These are phyloP conservation scores for Schizophyllum amplum DNA, from an alignment of 1,284 basidiomycete species.

Conservation along the genomic window DNA sequence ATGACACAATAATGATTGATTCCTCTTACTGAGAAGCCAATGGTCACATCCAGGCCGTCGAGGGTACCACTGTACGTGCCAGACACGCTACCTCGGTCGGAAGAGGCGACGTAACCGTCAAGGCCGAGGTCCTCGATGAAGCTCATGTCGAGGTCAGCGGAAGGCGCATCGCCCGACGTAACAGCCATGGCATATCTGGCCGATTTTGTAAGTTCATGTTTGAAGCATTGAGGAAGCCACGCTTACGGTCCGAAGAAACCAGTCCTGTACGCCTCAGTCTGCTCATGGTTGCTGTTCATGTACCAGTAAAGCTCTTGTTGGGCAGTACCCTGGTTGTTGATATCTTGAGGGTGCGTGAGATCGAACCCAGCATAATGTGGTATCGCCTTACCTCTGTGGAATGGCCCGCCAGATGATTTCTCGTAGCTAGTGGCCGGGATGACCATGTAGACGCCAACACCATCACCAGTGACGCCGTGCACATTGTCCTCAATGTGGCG, in stretches of 20 bases:
- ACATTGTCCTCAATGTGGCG: constrained; percentile 36
- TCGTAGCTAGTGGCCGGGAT: constrained; percentile 34
- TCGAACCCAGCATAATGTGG: not conserved
- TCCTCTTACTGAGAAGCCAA: constrained; percentile 31
- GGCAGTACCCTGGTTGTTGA: constrained; percentile 34
- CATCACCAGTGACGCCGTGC: constrained; percentile 32
- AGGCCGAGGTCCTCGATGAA: constrained; percentile 37
- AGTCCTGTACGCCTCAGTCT: constrained; percentile 33
- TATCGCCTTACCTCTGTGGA: constrained; percentile 19
- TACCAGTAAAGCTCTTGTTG: constrained; percentile 40
- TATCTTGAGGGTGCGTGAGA: constrained; percentile 26
- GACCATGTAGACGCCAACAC: constrained; percentile 31
- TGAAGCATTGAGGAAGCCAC: not conserved
- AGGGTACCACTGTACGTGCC: constrained; percentile 37
- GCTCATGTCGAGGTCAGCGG: constrained; percentile 31
- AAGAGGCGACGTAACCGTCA: constrained; percentile 34
- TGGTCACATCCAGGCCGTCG: constrained; percentile 29
- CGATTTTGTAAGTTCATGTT: not conserved
- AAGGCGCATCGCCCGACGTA: constrained; percentile 34
- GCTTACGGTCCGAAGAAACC: constrained; percentile 37
- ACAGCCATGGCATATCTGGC: constrained; percentile 32
- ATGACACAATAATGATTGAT: not conserved
- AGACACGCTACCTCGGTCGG: constrained; percentile 35
- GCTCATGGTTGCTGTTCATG: constrained; percentile 37
- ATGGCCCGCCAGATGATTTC: constrained; percentile 27